phyloP scores from a whole-genome alignment of 2,329 filamentous ascomycete species.

The Ophiocordyceps camponoti-leonardi region DNA sequence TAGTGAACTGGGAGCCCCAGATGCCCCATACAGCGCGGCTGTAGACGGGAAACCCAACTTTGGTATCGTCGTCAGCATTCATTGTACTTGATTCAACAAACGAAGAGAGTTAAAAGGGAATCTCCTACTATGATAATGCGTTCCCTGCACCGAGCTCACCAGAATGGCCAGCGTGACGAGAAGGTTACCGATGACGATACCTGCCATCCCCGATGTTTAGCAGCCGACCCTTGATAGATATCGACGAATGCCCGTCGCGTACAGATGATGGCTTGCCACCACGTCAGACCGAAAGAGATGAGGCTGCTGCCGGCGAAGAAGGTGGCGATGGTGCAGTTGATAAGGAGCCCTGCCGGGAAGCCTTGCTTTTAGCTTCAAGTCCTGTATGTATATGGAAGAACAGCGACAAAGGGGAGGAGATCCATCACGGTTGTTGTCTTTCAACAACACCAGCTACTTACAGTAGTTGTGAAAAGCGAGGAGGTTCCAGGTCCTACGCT shows the following conservation, averaged over 20 bases:
- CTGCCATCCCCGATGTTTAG: constrained; percentile 3
- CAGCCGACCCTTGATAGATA: background rate
- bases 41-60: constrained; percentile 21
- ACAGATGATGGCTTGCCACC: constrained; percentile 26
- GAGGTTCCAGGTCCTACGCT: constrained; percentile 23
- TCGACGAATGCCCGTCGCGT: background rate
- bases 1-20: constrained; percentile 23
- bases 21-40: constrained; percentile 21
- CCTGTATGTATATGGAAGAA: constrained; percentile 9
- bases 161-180: constrained; percentile 21
- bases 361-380: constrained; percentile 8
- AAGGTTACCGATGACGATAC: constrained; percentile 19
- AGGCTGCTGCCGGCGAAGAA: constrained; percentile 23
- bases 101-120: background rate
- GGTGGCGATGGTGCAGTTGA: constrained; percentile 26
- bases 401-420: background rate
- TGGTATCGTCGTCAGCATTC: background rate
- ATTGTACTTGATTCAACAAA: background rate
- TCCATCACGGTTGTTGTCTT: no score
- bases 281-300: constrained; percentile 21
- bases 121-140: constrained; percentile 20
- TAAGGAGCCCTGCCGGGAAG: constrained; percentile 20
- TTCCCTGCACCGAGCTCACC: constrained; percentile 23
- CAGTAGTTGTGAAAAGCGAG: constrained; percentile 26
- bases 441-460: constrained; percentile 6